Evolutionary conservation across 768 basidiomycete genomes (phyloP), one percentile per base, ranked within the genome.

Genomic region (Sporobolomyces phaffii): DNA sequence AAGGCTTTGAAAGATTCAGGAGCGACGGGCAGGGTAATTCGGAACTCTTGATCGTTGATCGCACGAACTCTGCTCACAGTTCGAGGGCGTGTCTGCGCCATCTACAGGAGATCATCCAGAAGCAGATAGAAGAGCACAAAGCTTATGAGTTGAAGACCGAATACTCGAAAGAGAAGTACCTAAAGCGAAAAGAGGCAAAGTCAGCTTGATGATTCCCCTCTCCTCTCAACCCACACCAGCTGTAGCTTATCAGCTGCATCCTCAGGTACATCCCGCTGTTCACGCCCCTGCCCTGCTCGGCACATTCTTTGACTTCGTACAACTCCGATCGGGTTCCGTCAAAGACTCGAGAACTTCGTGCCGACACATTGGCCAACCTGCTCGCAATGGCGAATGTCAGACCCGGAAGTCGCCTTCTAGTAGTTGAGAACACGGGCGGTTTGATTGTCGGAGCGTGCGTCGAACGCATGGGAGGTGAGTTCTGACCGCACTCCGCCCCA

Each of bases 131-230:
- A 73, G 84, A 87, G 74, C 94, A 98, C 74, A 87, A 89, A 34
- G 89, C 90, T 73, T 99, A 89, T 77, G 85, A 86, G 15, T 80
- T 98, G 53, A 98, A 98, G 79, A 98, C 93, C 1, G 96, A 94
- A 78, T 98, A 93, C 78, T 92, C 90, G 78, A 98, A 99, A 78
- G 93, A 98, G 75, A 99, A 99, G 77, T 99, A 97, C 79, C 88
- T 85, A 77, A 94, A 93, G 77, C 83, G 91, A 43, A 99, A 99
- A 78, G 90, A 93, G 79, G 91, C 90, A 62, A 99, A 98, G 93
- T 94, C 75, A 72, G 86, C 72, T n/a, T n/a, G n/a, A n/a, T n/a
- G n/a, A n/a, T n/a, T n/a, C n/a, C n/a, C n/a, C n/a, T n/a, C n/a
- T n/a, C n/a, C n/a, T n/a, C n/a, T n/a, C n/a, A n/a, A n/a, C n/a